Base-by-base conservation (phyloP, 306 rosid species). In the Fragaria iinumae region DNA sequence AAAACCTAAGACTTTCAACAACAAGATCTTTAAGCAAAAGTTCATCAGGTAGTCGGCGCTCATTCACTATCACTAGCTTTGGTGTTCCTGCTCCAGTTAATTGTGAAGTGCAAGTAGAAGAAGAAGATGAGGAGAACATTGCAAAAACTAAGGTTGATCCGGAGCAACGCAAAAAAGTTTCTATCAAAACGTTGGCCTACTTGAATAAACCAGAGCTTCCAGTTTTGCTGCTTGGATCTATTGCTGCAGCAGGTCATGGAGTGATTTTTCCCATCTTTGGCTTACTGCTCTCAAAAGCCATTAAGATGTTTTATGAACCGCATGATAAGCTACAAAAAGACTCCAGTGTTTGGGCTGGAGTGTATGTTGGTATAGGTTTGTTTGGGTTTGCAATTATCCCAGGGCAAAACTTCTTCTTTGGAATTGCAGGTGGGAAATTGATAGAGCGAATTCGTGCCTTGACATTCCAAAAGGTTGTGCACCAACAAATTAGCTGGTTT, bases 401-500 rank as follows among this genome's bases (percentile, higher is more conserved):
- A 4, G 29, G 71, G 14, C 90, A 88, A 68, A 86, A 88, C 73
- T 90, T 80, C 86, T 64, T 87, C 11, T 90, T 95, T 65, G 96
- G 91, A 44, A 59, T 95, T 45, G 97, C 97, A 23, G 97, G 98
- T 38, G 98, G 95, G 71, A 95, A 87, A 76, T 73, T 95, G 69
- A 73, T 95, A 25, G 85, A 89, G 76, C 83, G 93, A 72, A 86
- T 95, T 70, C 92, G 97, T 62, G 87, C 91, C 13, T 6, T 89
- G 86, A 85, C 96, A 76, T 95, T 92, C 45, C 82, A 80, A 68
- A 95, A 88, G 79, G 82, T 95, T 72, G 95, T 90, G 74, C 89
- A 95, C 84, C 98, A 92, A 75, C 83, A 92, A 76, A 89, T 92
- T 41, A 80, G 91, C 36, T 95, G 96, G 91, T 95, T 94, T 79